Evolutionary conservation across 2,329 filamentous ascomycete genomes (phyloP).

Genomic region (Arthrobotrys megalospora): DNA sequence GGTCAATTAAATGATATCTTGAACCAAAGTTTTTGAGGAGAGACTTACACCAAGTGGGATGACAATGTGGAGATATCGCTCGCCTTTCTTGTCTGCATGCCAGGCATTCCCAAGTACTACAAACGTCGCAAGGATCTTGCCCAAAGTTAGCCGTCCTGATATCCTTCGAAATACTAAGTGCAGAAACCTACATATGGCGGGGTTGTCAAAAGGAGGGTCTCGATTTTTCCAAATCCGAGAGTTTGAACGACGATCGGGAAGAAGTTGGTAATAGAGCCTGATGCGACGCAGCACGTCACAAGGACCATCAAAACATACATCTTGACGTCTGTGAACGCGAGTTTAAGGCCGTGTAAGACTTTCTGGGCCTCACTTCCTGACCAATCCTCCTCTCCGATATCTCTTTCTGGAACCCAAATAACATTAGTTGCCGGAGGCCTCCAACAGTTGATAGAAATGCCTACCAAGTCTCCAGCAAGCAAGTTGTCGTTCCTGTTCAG

Average conservation of each 20-base stretch:
- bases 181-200: slow-evolving; percentile 74
- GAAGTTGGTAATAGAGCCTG: slow-evolving; percentile 77
- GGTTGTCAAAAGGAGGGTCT: slow-evolving; percentile 76
- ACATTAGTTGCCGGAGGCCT: background rate
- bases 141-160: slow-evolving; percentile 14
- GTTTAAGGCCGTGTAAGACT: slow-evolving; percentile 72
- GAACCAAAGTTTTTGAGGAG: background rate
- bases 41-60: slow-evolving; percentile 71
- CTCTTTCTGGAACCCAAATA: slow-evolving; percentile 63
- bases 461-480: slow-evolving; percentile 73
- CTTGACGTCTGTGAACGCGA: slow-evolving; percentile 74
- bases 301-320: slow-evolving; percentile 75
- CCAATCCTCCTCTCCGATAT: slow-evolving; percentile 78
- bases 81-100: slow-evolving; percentile 80
- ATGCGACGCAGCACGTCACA: slow-evolving; percentile 74
- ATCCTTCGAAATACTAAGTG: background rate
- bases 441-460: background rate
- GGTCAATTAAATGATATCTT: background rate
- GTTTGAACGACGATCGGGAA: slow-evolving; percentile 78
- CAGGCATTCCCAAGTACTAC: slow-evolving; percentile 77
- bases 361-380: slow-evolving; percentile 73
- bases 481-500: slow-evolving; percentile 73
- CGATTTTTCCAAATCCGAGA: slow-evolving; percentile 75
- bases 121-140: slow-evolving; percentile 71
- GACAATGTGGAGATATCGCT: slow-evolving; percentile 79